phyloP scores from a whole-genome alignment of 2,329 filamentous ascomycete genomes.

The Microcyclospora tardicrescens region DNA sequence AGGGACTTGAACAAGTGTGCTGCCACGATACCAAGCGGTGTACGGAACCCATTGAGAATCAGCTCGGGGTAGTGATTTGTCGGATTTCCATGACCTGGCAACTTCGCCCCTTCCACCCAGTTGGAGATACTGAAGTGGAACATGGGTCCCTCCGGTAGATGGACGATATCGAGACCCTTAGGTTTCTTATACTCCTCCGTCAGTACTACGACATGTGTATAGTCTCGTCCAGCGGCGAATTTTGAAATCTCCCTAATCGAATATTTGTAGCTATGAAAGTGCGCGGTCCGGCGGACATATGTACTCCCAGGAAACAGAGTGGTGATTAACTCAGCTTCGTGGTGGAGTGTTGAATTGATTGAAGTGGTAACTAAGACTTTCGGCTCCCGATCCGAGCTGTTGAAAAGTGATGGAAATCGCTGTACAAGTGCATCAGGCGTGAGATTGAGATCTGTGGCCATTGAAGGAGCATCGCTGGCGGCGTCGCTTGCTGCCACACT shows the following conservation, averaged over 20 bases:
- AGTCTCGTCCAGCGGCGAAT: conserved; percentile 70
- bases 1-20: conserved; percentile 71
- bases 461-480: conserved; percentile 41
- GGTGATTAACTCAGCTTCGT: conserved; percentile 65
- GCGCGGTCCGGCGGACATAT: conserved; percentile 75
- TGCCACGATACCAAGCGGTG: conserved; percentile 75
- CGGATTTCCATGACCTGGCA: conserved; percentile 81
- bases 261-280: conserved; percentile 81
- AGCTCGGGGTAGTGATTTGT: conserved; percentile 86
- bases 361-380: conserved; percentile 89
- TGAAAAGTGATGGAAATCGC: conserved; percentile 49
- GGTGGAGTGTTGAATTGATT: conserved; percentile 76
- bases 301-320: conserved; percentile 65
- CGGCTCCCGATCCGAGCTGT: conserved; percentile 42
- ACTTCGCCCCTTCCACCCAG: conserved; percentile 75
- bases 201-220: conserved; percentile 70
- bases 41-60: conserved; percentile 87
- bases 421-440: conserved; percentile 47
- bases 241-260: conserved; percentile 78
- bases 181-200: conserved; percentile 84
- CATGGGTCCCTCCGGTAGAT: conserved; percentile 73
- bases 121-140: conserved; percentile 87
- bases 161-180: conserved; percentile 68
- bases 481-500: conserved; percentile 28
- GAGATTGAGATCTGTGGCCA: conserved; percentile 46